Conservation (phyloP, 768 basidiomycete genomes). For the Chalciporus chontae region DNA sequence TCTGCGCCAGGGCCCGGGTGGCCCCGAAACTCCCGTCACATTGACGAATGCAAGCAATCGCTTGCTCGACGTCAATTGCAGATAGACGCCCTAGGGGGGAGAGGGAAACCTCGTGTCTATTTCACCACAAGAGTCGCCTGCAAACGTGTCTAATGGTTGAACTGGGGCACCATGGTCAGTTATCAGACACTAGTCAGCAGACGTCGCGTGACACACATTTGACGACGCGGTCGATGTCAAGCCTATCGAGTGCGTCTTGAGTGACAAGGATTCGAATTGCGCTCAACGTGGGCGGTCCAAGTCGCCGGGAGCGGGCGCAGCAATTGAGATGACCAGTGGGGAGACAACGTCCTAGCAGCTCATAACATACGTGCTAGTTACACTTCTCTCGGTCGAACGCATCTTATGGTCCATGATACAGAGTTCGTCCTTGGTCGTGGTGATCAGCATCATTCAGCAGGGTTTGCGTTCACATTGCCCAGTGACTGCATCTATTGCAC, state of each 20-base stretch:
- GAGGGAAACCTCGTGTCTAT: conserved; percentile 71
- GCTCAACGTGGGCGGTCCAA: too few species aligned
- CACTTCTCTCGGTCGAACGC: conserved; percentile 81
- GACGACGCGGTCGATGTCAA: conserved; percentile 64
- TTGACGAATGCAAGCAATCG: conserved; percentile 65
- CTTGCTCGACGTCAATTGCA: conserved; percentile 61
- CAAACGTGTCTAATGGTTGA: conserved; percentile 20
- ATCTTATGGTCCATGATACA: conserved; percentile 66
- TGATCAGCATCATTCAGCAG: background rate
- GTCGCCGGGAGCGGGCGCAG: conserved; percentile 9
- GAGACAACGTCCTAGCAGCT: conserved; percentile 79
- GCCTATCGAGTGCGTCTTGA: too few species aligned
- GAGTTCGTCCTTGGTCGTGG: conserved; percentile 58
- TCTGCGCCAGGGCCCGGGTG: conserved; percentile 80
- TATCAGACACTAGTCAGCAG: background rate
- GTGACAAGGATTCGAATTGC: too few species aligned
- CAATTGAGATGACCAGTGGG: background rate
- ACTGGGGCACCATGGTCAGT: background rate
- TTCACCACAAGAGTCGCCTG: too few species aligned
- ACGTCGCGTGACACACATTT: conserved; percentile 51
- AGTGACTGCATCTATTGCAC: conserved; percentile 74
- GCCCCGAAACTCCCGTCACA: conserved; percentile 96
- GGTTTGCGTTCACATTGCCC: conserved; percentile 48
- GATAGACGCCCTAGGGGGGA: conserved; percentile 76
- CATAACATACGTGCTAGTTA: conserved; percentile 83